Evolutionary conservation across 2,329 filamentous ascomycete genomes (phyloP), one percentile per base, ranked within the genome.

Genomic region (Ophiostoma himal-ulmi): DNA sequence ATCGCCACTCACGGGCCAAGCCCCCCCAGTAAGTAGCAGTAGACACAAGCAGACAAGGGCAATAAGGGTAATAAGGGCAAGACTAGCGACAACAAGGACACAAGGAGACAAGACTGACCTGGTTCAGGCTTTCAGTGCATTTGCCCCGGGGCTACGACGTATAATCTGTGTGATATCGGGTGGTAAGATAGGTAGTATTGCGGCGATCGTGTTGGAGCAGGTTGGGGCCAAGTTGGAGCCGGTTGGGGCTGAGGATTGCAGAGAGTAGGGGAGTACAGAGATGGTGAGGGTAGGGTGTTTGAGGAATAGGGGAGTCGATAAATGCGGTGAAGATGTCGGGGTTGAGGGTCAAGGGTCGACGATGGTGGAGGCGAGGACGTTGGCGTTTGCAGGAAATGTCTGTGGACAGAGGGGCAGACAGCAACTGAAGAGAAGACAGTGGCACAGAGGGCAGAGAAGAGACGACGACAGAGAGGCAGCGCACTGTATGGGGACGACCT

Each of bases 71-170:
- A 10, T 39, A 39, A 39, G 37, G 11, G 37, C 37, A 39, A 39
- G 37, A 11, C 8, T 11, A 39, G 11, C 8, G 37, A 39, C 37
- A 10, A 39, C 37, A 17, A 44, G 39, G 41, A 44, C 41, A 44
- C 36, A 37, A 39, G 37, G 37, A 48, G 7, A n/a, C 44, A 48
- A 6, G 44, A 48, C 44, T 48, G 17, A 48, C 44, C 26, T 54
- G n/a, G 52, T 54, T 22, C 52, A 62, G 57, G 57, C 57, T 62
- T 62, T 62, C 52, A 62, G 57, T 62, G 57, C 57, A 62, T 62
- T 26, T 26, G n/a, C 52, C 52, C 52, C 22, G 26, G 57, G 57
- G 57, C 57, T 62, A 17, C 57, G 57, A 62, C 57, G 57, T 62
- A 62, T 57, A 62, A 26, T 4, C 20, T 62, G 57, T 26, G 57